Conservation (phyloP, 768 basidiomycete genomes). For the Hydnomerulius pinastri region DNA sequence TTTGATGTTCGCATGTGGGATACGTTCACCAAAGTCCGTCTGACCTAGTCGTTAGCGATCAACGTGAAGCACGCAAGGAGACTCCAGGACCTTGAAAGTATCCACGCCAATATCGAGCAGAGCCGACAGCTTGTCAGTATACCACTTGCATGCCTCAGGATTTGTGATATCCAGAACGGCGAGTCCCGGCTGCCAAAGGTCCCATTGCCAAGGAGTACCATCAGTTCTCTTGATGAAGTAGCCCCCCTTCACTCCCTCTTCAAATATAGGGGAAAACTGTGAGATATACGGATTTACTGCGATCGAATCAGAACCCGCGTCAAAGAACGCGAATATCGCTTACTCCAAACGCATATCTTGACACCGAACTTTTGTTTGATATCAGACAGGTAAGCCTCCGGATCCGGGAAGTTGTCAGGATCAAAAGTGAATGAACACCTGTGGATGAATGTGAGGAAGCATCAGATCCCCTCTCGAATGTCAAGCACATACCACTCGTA, state of each 20-base stretch:
- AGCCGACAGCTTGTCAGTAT: conserved; percentile 40
- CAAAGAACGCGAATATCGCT: conserved; percentile 13
- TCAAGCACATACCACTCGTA: conserved; percentile 56
- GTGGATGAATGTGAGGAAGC: conserved; percentile 17
- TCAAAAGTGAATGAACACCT: conserved; percentile 80
- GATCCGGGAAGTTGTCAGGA: conserved; percentile 74
- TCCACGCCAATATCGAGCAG: conserved; percentile 51
- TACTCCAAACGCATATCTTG: conserved; percentile 75
- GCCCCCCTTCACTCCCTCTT: conserved; percentile 65
- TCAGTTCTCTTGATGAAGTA: conserved; percentile 72
- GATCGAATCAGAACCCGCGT: conserved; percentile 4
- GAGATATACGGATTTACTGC: conserved; percentile 75
- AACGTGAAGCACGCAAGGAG: background rate
- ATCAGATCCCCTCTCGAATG: background rate
- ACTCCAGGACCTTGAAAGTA: conserved; percentile 47
- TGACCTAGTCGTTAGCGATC: conserved; percentile 21
- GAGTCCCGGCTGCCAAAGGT: conserved; percentile 65
- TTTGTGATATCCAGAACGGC: conserved; percentile 70
- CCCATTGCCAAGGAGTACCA: conserved; percentile 71
- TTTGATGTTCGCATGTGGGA: conserved; percentile 62
- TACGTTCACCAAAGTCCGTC: conserved; percentile 81
- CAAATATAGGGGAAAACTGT: conserved; percentile 68
- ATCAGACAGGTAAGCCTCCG: conserved; percentile 59
- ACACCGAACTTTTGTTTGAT: conserved; percentile 65
- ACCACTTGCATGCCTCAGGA: conserved; percentile 51